These are phyloP conservation scores for Herpetospermum pedunculosum DNA, from an alignment of 306 rosid species.

Conservation along the genomic window DNA sequence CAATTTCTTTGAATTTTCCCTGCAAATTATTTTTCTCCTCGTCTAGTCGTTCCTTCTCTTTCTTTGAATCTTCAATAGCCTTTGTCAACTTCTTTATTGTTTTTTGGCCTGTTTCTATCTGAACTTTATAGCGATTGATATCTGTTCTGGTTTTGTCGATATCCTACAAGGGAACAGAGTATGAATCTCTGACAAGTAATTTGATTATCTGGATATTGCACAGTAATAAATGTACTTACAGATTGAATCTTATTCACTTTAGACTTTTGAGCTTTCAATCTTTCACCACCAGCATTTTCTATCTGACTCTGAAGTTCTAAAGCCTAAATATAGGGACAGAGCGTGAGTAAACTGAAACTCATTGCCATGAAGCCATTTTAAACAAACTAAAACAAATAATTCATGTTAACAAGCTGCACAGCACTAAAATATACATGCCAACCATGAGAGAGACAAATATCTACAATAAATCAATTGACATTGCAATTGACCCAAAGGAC, in stretches of 20 bases:
- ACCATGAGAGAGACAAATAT: not conserved
- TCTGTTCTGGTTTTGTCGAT: constrained; percentile 70
- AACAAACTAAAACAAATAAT: not conserved
- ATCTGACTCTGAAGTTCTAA: constrained; percentile 60
- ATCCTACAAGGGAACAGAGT: constrained; percentile 39
- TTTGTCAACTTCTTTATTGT: constrained; percentile 69
- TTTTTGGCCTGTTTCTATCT: constrained; percentile 77
- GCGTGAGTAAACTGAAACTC: not conserved
- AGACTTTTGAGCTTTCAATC: constrained; percentile 60
- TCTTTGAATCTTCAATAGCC: constrained; percentile 72
- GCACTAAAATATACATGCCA: not conserved
- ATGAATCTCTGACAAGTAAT: constrained; percentile 15
- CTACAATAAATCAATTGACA: not conserved
- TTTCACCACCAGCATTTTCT: constrained; percentile 92
- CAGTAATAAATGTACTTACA: constrained; percentile 38
- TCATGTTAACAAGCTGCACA: not conserved
- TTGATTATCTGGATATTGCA: constrained; percentile 10
- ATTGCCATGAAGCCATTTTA: not conserved
- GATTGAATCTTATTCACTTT: constrained; percentile 78
- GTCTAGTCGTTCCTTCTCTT: constrained; percentile 54
- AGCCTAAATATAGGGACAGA: constrained; percentile 35
- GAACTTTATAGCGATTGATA: constrained; percentile 82
- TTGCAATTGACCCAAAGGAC: not conserved
- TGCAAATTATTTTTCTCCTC: constrained; percentile 53
- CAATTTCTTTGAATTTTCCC: constrained; percentile 61